These are phyloP conservation scores for Teratosphaeria viscida DNA, from an alignment of 2,329 filamentous ascomycete species.

Conservation along the genomic window DNA sequence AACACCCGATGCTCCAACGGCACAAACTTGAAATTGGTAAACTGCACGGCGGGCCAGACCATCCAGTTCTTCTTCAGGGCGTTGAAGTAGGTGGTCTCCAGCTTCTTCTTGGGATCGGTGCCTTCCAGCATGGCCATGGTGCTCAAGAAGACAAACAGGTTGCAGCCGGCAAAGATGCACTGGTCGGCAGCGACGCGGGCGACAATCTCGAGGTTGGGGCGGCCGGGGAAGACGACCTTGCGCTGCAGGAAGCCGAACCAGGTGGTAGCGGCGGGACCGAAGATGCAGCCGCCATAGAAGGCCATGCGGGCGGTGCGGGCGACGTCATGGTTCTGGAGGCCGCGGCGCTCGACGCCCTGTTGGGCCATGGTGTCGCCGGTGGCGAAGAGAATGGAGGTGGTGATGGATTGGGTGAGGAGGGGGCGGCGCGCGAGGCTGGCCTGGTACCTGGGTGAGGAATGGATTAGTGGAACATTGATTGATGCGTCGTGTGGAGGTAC, in stretches of 20 bases:
- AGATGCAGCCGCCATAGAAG: slow-evolving; percentile 67
- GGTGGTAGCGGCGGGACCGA: slow-evolving; percentile 75
- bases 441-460: slow-evolving; percentile 58
- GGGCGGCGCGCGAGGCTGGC: slow-evolving; percentile 68
- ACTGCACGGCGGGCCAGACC: slow-evolving; percentile 78
- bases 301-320: slow-evolving; percentile 67
- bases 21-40: slow-evolving; percentile 77
- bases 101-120: slow-evolving; percentile 53
- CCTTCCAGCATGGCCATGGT: slow-evolving; percentile 56
- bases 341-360: slow-evolving; percentile 76
- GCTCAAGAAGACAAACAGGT: slow-evolving; percentile 70
- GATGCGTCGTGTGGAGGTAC: neutral
- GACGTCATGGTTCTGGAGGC: slow-evolving; percentile 61
- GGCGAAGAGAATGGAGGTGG: slow-evolving; percentile 83
- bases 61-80: slow-evolving; percentile 76
- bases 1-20: slow-evolving; percentile 74
- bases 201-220: slow-evolving; percentile 57
- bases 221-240: slow-evolving; percentile 52
- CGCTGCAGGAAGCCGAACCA: slow-evolving; percentile 77
- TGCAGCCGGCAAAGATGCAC: slow-evolving; percentile 69
- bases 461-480: neutral
- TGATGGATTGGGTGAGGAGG: slow-evolving; percentile 80
- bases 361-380: slow-evolving; percentile 87
- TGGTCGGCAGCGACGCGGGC: slow-evolving; percentile 76
- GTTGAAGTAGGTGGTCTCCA: slow-evolving; percentile 57